These are phyloP conservation scores for Colletotrichum orchidophilum DNA, from an alignment of 2,329 filamentous ascomycete species.

Conservation along the genomic window DNA sequence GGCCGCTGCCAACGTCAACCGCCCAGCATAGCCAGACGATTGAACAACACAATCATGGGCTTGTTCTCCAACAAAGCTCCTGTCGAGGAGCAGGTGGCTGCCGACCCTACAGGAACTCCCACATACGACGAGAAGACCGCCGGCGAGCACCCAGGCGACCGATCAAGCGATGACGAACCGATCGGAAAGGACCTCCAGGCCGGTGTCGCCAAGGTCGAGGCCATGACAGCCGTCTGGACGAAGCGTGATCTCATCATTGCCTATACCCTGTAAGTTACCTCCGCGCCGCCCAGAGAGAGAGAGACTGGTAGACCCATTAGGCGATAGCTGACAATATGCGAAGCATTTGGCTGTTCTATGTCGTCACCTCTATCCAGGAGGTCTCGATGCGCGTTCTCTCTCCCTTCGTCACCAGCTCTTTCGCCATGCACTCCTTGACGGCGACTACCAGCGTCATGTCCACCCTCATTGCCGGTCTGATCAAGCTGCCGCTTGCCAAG, in stretches of 20 bases:
- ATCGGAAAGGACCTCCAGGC: constrained; percentile 48
- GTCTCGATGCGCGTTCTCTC: constrained; percentile 50
- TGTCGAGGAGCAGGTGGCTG: constrained; percentile 13
- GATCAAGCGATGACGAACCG: constrained; percentile 43
- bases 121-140: constrained; percentile 23
- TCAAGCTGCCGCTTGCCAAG: constrained; percentile 73
- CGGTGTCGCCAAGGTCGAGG: constrained; percentile 60
- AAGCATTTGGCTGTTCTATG: constrained; percentile 53
- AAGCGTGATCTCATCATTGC: constrained; percentile 50
- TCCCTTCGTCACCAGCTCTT: constrained; percentile 61
- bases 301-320: not conserved
- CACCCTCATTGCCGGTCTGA: constrained; percentile 65
- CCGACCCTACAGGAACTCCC: not conserved
- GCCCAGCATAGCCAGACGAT: not conserved
- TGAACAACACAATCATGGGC: not conserved
- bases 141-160: constrained; percentile 11
- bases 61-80: constrained; percentile 26
- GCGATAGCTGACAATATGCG: not conserved
- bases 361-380: constrained; percentile 49
- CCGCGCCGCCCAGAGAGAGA: not conserved
- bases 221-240: constrained; percentile 55
- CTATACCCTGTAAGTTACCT: constrained; percentile 51
- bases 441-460: constrained; percentile 64
- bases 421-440: constrained; percentile 62
- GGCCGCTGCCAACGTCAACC: not conserved